Conservation (phyloP, 768 basidiomycete genomes). For the Podaxis sp. region DNA sequence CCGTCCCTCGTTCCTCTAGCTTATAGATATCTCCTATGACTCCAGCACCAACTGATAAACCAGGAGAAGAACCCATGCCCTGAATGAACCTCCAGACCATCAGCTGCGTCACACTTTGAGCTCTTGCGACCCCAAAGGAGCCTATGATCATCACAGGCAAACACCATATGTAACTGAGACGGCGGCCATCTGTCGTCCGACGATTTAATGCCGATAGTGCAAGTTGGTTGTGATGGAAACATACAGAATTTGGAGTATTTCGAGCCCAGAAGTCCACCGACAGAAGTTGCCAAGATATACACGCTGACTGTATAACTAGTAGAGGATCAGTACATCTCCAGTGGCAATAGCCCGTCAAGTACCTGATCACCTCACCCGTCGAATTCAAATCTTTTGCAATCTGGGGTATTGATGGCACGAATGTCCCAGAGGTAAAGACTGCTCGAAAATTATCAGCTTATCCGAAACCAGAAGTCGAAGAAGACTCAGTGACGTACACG, state of each 20-base stretch:
- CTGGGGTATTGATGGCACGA: constrained; percentile 18
- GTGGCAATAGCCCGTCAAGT: too few relatives aligned
- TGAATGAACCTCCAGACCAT: constrained; percentile 66
- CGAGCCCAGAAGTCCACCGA: constrained; percentile 31
- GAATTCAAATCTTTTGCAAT: constrained; percentile 16
- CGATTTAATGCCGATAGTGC: neutral
- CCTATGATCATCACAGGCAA: constrained; percentile 60
- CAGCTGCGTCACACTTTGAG: constrained; percentile 42
- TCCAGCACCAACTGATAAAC: constrained; percentile 52
- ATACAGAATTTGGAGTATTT: constrained; percentile 38
- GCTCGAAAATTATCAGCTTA: too few relatives aligned
- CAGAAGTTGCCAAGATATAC: constrained; percentile 29
- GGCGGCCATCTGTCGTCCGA: constrained; percentile 56
- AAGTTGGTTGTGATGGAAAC: constrained; percentile 9
- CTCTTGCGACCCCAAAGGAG: constrained; percentile 56
- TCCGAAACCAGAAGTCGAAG: too few relatives aligned
- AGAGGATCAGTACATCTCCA: neutral
- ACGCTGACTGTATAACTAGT: constrained; percentile 33
- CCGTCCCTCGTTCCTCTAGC: constrained; percentile 57
- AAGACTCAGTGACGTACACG: constrained; percentile 37
- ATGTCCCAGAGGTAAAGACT: constrained; percentile 17
- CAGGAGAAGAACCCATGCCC: constrained; percentile 61
- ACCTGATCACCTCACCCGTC: constrained; percentile 14
- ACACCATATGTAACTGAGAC: constrained; percentile 56
- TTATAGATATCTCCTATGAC: constrained; percentile 68